Percentiles rank a stretch among this genome's conserved stretches.
Evolutionary conservation across 2,329 filamentous ascomycete species (phyloP).

Genomic region (Fusarium ramigenum): DNA sequence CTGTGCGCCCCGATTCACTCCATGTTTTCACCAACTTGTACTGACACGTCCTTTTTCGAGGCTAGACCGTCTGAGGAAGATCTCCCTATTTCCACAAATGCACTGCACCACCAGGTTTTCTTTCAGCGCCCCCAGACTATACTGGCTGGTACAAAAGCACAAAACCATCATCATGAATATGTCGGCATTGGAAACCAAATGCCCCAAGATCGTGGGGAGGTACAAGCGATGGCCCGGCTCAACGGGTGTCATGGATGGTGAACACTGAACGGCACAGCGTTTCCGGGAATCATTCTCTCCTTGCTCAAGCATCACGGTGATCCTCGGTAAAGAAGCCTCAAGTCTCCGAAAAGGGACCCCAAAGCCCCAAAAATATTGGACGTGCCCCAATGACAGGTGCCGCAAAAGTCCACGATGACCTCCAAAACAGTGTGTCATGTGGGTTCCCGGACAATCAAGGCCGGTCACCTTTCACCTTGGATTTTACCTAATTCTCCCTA

Average conservation of each 20-base stretch:
- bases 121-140: background rate
- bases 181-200: background rate
- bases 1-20: slow-evolving; percentile 19
- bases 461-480: slow-evolving; percentile 25
- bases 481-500: slow-evolving; percentile 3
- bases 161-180: background rate
- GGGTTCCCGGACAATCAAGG: slow-evolving; percentile 23
- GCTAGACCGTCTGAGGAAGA: slow-evolving; percentile 35
- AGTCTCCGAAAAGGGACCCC: slow-evolving; percentile 29
- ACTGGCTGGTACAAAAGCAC: background rate
- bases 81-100: slow-evolving; percentile 22
- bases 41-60: background rate
- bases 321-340: slow-evolving; percentile 37
- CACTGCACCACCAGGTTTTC: background rate
- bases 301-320: slow-evolving; percentile 22
- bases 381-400: slow-evolving; percentile 30
- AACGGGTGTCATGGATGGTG: slow-evolving; percentile 15
- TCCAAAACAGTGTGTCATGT: slow-evolving; percentile 37
- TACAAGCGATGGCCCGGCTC: slow-evolving; percentile 19
- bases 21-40: background rate
- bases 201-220: slow-evolving; percentile 28
- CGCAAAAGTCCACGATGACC: slow-evolving; percentile 29
- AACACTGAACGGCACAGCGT: slow-evolving; percentile 23
- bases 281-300: slow-evolving; percentile 22
- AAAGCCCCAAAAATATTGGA: slow-evolving; percentile 29